Evolutionary conservation across 2,329 filamentous ascomycete species (phyloP).

Genomic region (Aspergillus calidoustus): DNA sequence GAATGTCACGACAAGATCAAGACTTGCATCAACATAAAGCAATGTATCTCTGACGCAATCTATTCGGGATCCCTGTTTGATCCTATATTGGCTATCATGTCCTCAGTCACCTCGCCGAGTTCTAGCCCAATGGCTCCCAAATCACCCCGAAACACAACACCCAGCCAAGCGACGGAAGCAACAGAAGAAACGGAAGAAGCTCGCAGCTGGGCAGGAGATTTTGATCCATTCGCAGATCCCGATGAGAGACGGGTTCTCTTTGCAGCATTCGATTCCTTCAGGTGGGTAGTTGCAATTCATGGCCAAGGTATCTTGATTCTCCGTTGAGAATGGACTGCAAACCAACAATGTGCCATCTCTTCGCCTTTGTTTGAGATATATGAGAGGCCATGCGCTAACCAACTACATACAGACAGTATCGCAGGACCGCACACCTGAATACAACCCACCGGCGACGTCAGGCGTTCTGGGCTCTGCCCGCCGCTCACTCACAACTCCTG

Average conservation of each 20-base stretch:
- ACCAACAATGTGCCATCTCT: neutral
- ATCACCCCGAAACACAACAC: neutral
- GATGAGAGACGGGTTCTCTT: slow-evolving; percentile 82
- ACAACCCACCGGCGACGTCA: slow-evolving; percentile 88
- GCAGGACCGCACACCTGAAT: slow-evolving; percentile 83
- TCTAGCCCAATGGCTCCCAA: slow-evolving; percentile 12
- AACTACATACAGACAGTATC: slow-evolving; percentile 74
- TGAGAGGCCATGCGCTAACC: slow-evolving; percentile 4
- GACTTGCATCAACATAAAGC: neutral
- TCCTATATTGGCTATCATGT: neutral
- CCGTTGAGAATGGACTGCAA: neutral
- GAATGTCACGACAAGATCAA: neutral
- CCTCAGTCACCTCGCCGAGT: neutral
- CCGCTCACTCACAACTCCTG: slow-evolving; percentile 81
- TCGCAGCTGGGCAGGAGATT: slow-evolving; percentile 63
- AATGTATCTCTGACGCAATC: neutral
- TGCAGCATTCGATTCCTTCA: slow-evolving; percentile 84
- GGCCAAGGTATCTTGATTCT: slow-evolving; percentile 11
- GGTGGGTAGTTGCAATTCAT: slow-evolving; percentile 60
- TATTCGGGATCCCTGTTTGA: neutral
- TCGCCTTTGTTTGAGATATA: neutral
- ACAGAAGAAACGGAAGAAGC: slow-evolving; percentile 22
- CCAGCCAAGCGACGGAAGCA: slow-evolving; percentile 22
- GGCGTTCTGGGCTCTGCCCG: slow-evolving; percentile 89
- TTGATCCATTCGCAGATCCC: slow-evolving; percentile 70